These are phyloP conservation scores for Physcia stellaris DNA, from an alignment of 495 filamentous ascomycete species.

Conservation along the genomic window DNA sequence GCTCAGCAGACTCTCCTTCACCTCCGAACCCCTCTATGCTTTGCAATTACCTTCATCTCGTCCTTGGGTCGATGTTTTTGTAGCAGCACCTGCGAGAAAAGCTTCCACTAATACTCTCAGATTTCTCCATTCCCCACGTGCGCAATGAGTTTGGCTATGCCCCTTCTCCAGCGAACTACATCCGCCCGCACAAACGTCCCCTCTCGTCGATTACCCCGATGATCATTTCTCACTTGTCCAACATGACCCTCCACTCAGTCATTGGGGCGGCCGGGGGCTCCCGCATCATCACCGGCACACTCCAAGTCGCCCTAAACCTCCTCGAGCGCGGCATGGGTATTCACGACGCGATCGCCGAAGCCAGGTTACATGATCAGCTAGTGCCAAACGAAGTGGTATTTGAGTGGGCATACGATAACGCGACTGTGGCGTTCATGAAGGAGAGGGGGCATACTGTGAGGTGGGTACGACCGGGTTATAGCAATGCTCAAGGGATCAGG, in stretches of 20 bases:
- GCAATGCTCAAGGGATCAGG: conserved; percentile 56
- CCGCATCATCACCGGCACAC: conserved; percentile 73
- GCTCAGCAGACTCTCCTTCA: background rate
- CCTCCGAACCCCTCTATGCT: no score
- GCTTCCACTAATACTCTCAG: no score
- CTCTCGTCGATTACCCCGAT: conserved; percentile 65
- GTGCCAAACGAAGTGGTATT: conserved; percentile 53
- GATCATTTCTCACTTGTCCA: conserved; percentile 47
- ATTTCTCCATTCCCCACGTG: conserved; percentile 44
- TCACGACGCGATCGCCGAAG: conserved; percentile 45
- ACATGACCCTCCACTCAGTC: conserved; percentile 50
- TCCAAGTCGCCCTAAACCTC: conserved; percentile 57
- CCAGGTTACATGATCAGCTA: conserved; percentile 74
- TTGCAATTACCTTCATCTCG: no score
- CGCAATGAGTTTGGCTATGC: conserved; percentile 72
- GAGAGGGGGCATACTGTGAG: conserved; percentile 52
- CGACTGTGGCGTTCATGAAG: conserved; percentile 47
- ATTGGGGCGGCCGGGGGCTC: conserved; percentile 77
- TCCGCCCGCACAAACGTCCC: conserved; percentile 66
- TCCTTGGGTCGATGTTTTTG: no score
- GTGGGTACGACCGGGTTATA: conserved; percentile 17
- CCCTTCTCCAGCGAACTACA: conserved; percentile 67
- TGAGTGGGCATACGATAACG: conserved; percentile 56
- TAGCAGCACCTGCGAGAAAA: background rate
- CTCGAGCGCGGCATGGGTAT: conserved; percentile 48